A percentile compares a stretch with the other conserved stretches of the same genome.
These are phyloP conservation scores for Saxispiralis lemnorum DNA, from an alignment of 495 filamentous ascomycete species.

Conservation along the genomic window DNA sequence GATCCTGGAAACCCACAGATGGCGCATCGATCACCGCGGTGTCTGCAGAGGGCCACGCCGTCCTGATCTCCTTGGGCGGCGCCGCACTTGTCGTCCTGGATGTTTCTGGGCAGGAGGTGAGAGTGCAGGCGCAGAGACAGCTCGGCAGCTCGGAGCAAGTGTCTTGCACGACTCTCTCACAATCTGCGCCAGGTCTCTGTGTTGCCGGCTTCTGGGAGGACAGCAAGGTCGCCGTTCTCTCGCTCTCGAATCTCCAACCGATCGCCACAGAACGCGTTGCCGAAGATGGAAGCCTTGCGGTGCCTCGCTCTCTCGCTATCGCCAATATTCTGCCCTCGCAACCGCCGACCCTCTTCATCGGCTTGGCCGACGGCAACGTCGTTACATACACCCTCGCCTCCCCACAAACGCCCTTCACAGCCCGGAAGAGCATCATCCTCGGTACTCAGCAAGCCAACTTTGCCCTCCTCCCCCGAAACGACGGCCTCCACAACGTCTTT, in stretches of 20 bases:
- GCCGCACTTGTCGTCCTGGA: conserved; percentile 47
- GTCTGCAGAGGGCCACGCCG: conserved; percentile 47
- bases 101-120: conserved; percentile 32
- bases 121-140: conserved; percentile 37
- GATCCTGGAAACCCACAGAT: conserved; percentile 46
- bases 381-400: conserved; percentile 63
- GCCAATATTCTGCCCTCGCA: conserved; percentile 46
- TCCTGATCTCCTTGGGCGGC: conserved; percentile 61
- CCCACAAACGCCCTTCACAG: conserved; percentile 38
- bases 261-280: conserved; percentile 39
- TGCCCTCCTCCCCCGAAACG: conserved; percentile 48
- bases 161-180: conserved; percentile 58
- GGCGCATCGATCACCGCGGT: conserved; percentile 52
- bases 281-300: conserved; percentile 39
- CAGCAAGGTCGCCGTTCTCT: conserved; percentile 52
- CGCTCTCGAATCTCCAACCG: conserved; percentile 42
- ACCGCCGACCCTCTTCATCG: conserved; percentile 65
- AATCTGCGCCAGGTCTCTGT: conserved; percentile 33
- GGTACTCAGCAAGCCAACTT: conserved; percentile 73
- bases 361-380: conserved; percentile 89
- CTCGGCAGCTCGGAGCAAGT: conserved; percentile 46
- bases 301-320: conserved; percentile 68
- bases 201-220: conserved; percentile 75
- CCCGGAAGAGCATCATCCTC: conserved; percentile 64
- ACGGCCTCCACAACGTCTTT: conserved; percentile 59